phyloP scores from a whole-genome alignment of 352 stramenopile species.

The Thraustotheca clavata region DNA sequence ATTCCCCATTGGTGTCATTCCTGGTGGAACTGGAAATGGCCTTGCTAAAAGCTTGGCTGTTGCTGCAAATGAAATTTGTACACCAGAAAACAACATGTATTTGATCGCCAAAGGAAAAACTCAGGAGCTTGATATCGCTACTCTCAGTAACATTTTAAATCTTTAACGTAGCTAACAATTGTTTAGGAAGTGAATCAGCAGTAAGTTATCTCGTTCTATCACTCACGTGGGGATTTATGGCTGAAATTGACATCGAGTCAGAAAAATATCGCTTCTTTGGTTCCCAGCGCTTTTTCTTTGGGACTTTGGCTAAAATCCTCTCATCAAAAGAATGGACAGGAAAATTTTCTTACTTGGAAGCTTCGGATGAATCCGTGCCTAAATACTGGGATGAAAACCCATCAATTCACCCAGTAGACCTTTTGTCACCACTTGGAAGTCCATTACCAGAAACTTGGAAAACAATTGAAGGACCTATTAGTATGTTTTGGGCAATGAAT shows the following conservation, averaged over 20 bases:
- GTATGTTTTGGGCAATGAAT: conserved; percentile 58
- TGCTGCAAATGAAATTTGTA: background rate
- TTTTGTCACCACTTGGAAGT: conserved; percentile 21
- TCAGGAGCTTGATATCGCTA: conserved; percentile 2
- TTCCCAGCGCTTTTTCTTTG: conserved; percentile 48
- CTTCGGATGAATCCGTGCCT: conserved; percentile 16
- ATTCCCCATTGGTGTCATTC: background rate
- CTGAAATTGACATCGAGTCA: conserved; percentile 66
- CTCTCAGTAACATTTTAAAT: conserved; percentile 1
- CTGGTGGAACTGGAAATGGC: conserved; percentile 7
- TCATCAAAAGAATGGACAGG: conserved; percentile 26
- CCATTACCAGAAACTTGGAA: conserved; percentile 22
- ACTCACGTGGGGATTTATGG: conserved; percentile 74
- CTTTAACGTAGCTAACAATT: background rate
- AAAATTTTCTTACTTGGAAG: conserved; percentile 40
- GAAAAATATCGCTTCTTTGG: conserved; percentile 63
- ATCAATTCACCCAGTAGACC: conserved; percentile 11
- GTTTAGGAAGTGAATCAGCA: background rate
- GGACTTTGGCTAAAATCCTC: conserved; percentile 45
- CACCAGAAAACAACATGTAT: conserved; percentile 12
- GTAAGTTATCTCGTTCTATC: conserved; percentile 52
- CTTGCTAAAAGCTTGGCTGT: conserved; percentile 10
- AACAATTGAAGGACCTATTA: conserved; percentile 35
- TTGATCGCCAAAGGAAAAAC: conserved; percentile 5
- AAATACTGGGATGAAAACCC: conserved; percentile 12